phyloP scores from a whole-genome alignment of 768 basidiomycete species.

The Lactarius quietus region DNA sequence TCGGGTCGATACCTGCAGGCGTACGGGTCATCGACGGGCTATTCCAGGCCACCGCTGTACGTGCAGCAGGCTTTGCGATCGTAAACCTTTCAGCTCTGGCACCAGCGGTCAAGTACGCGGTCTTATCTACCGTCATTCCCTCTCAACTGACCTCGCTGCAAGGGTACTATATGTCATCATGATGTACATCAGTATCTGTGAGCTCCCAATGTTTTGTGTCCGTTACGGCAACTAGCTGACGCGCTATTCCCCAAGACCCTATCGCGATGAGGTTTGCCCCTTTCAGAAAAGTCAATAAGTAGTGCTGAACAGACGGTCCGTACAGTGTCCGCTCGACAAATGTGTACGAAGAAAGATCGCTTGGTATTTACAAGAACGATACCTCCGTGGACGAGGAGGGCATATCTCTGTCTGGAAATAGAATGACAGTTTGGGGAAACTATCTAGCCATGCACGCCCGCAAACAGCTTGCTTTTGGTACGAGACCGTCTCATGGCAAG shows the following conservation, averaged over 20 bases:
- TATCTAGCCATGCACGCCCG: constrained; percentile 81
- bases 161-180: constrained; percentile 86
- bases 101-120: constrained; percentile 80
- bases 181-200: constrained; percentile 90
- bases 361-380: constrained; percentile 71
- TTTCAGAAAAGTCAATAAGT: neutral
- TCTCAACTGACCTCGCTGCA: constrained; percentile 2
- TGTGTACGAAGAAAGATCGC: constrained; percentile 89
- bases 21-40: constrained; percentile 69
- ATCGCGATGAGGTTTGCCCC: constrained; percentile 68
- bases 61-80: constrained; percentile 84
- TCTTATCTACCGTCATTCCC: constrained; percentile 1
- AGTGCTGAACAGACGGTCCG: neutral
- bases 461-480: constrained; percentile 88
- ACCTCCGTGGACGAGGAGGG: constrained; percentile 35
- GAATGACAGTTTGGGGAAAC: constrained; percentile 66
- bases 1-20: constrained; percentile 66
- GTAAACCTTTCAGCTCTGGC: constrained; percentile 71
- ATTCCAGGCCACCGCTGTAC: constrained; percentile 75
- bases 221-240: constrained; percentile 10
- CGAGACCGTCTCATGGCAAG: constrained; percentile 22
- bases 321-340: constrained; percentile 84
- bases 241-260: constrained; percentile 47
- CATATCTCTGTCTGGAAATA: constrained; percentile 40
- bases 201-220: constrained; percentile 33